Conservation (phyloP, 805 yeast genomes). For the Spathaspora gorwiae region DNA sequence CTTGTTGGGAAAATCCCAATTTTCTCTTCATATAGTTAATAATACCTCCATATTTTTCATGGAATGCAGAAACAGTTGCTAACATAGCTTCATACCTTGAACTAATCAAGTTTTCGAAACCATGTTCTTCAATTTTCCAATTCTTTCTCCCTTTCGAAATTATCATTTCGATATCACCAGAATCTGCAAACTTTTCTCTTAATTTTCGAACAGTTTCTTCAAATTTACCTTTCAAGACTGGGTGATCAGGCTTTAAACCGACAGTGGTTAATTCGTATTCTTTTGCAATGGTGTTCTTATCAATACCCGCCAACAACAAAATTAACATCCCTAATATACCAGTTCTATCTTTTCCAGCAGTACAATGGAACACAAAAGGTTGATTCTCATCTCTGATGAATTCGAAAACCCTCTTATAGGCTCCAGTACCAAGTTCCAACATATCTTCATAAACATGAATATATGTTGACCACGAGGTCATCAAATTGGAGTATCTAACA, state of each 20-base stretch:
- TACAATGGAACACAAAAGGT: constrained; percentile 64
- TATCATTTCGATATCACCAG: constrained; percentile 15
- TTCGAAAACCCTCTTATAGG: constrained; percentile 48
- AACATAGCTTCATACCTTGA: constrained; percentile 69
- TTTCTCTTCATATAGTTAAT: constrained; percentile 40
- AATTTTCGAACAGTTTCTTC: constrained; percentile 26
- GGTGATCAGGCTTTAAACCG: constrained; percentile 54
- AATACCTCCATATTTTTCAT: constrained; percentile 51
- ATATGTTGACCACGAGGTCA: constrained; percentile 60
- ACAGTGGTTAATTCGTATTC: constrained; percentile 74
- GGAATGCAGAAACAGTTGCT: constrained; percentile 51
- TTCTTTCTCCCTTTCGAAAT: constrained; percentile 34
- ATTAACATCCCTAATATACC: constrained; percentile 71
- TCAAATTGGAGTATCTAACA: constrained; percentile 46
- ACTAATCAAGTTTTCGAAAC: constrained; percentile 56
- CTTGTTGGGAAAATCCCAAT: constrained; percentile 43
- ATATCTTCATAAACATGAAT: constrained; percentile 59
- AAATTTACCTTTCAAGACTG: constrained; percentile 32
- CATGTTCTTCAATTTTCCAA: constrained; percentile 45
- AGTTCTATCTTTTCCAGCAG: constrained; percentile 86
- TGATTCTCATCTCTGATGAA: constrained; percentile 51
- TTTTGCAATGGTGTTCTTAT: constrained; percentile 56
- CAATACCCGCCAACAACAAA: constrained; percentile 60
- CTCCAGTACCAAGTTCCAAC: constrained; percentile 43
- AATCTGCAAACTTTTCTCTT: constrained; percentile 20